A percentile compares a stretch with the other conserved stretches of the same genome.
phyloP scores from a whole-genome alignment of 495 filamentous ascomycete genomes.

The Usnea hakonensis region DNA sequence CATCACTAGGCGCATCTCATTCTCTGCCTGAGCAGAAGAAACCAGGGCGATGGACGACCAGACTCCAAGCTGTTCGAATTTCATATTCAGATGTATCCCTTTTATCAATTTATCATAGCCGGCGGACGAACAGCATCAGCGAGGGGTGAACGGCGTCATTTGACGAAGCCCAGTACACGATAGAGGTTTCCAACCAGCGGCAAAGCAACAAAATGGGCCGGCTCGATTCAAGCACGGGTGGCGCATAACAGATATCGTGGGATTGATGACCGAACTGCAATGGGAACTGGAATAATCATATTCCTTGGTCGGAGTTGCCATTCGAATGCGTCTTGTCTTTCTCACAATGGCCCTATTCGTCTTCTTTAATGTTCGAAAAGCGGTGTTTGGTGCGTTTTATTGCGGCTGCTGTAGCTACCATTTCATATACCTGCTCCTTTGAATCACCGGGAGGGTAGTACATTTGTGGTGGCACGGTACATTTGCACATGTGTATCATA shows the following conservation, averaged over 20 bases:
- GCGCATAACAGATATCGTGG: constrained; percentile 10
- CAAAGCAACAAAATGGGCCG: not conserved
- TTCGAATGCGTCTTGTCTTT: not conserved
- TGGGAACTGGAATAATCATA: not conserved
- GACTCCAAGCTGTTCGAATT: not conserved
- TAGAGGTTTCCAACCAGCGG: constrained; percentile 20
- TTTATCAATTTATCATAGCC: constrained; percentile 6
- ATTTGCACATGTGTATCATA: constrained; percentile 9
- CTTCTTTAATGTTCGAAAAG: not conserved
- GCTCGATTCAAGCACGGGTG: constrained; percentile 11
- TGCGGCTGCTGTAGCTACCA: not conserved
- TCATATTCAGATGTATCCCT: not conserved
- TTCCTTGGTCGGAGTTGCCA: not conserved
- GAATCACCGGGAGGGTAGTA: constrained; percentile 7
- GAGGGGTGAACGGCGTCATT: constrained; percentile 16
- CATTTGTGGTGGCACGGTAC: not conserved
- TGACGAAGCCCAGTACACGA: constrained; percentile 23
- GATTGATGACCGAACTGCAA: constrained; percentile 2
- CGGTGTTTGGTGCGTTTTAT: not conserved
- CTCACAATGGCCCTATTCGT: not conserved
- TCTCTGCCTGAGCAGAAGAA: not conserved
- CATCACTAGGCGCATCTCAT: constrained; percentile 2
- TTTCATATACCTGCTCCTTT: constrained; percentile 2
- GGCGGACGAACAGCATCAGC: constrained; percentile 14
- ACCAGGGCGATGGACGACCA: not conserved